Conservation (phyloP, 2,329 filamentous ascomycete genomes). For the Neonectria magnoliae region DNA sequence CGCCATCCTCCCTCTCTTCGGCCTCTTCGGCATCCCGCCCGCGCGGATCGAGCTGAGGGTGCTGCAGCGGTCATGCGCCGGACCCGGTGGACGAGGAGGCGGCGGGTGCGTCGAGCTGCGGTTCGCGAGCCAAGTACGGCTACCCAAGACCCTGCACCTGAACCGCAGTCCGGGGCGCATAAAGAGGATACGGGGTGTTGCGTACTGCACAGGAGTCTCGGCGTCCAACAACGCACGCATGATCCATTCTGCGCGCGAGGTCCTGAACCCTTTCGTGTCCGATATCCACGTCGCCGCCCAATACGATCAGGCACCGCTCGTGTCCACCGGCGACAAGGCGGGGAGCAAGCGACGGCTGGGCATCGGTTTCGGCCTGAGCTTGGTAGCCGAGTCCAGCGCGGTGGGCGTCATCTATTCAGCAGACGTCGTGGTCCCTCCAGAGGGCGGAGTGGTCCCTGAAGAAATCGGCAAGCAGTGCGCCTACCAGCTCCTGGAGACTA, state of each 20-base stretch:
- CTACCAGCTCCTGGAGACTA: slow-evolving; percentile 85
- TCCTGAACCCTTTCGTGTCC: slow-evolving; percentile 85
- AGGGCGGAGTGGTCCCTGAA: slow-evolving; percentile 86
- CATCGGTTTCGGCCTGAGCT: slow-evolving; percentile 88
- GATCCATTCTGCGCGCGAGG: slow-evolving; percentile 88
- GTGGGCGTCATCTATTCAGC: slow-evolving; percentile 86
- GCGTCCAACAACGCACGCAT: slow-evolving; percentile 94
- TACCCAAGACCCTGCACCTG: slow-evolving; percentile 94
- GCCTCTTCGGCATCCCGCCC: slow-evolving; percentile 83
- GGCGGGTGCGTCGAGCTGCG: slow-evolving; percentile 93
- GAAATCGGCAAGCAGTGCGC: slow-evolving; percentile 91
- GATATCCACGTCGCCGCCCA: slow-evolving; percentile 91
- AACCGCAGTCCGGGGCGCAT: slow-evolving; percentile 83
- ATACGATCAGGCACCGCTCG: slow-evolving; percentile 74
- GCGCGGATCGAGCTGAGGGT: slow-evolving; percentile 88
- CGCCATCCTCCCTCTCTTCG: slow-evolving; percentile 88
- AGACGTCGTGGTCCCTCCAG: slow-evolving; percentile 78
- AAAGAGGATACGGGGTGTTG: slow-evolving; percentile 89
- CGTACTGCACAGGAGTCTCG: slow-evolving; percentile 91
- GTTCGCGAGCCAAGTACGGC: slow-evolving; percentile 90
- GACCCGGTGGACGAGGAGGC: slow-evolving; percentile 78
- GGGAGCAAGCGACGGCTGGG: slow-evolving; percentile 74
- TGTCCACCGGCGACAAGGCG: slow-evolving; percentile 63
- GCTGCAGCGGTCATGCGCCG: slow-evolving; percentile 80
- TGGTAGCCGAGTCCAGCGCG: slow-evolving; percentile 92